Conservation (phyloP, 257 asterid species). For the Nemophila menziesii region DNA sequence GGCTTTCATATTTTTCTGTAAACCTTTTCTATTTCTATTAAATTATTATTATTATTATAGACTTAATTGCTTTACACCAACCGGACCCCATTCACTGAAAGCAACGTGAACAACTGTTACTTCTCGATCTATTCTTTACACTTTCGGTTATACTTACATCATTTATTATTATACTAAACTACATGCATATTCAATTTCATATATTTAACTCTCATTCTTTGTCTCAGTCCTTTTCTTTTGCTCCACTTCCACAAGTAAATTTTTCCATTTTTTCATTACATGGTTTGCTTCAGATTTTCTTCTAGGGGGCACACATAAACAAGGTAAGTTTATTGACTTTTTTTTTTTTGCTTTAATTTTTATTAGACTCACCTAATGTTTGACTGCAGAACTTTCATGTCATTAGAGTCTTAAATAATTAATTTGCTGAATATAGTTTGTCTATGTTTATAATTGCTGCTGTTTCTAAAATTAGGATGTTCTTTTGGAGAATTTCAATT, state of each 20-base stretch:
- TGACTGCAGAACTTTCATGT: too few relatives aligned
- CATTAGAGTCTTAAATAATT: too few relatives aligned
- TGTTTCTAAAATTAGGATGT: too few relatives aligned
- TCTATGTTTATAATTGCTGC: neutral
- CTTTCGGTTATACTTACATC: neutral
- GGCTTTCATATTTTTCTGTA: neutral
- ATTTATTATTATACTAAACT: too few relatives aligned
- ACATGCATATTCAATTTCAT: neutral
- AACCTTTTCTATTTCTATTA: neutral
- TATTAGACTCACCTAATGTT: too few relatives aligned
- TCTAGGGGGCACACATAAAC: neutral
- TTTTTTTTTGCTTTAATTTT: too few relatives aligned
- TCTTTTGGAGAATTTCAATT: too few relatives aligned
- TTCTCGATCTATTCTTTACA: neutral
- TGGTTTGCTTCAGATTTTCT: neutral
- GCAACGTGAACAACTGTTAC: neutral
- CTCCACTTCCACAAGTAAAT: neutral
- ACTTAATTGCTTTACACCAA: neutral
- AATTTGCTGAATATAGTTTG: too few relatives aligned
- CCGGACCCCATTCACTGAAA: neutral
- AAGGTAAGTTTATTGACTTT: neutral
- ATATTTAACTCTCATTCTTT: neutral
- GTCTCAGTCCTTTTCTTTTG: neutral
- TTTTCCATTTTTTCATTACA: neutral
- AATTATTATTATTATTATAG: too few relatives aligned